These are phyloP conservation scores for Jatropha curcas DNA, from an alignment of 345 rosid species.

Conservation along the genomic window DNA sequence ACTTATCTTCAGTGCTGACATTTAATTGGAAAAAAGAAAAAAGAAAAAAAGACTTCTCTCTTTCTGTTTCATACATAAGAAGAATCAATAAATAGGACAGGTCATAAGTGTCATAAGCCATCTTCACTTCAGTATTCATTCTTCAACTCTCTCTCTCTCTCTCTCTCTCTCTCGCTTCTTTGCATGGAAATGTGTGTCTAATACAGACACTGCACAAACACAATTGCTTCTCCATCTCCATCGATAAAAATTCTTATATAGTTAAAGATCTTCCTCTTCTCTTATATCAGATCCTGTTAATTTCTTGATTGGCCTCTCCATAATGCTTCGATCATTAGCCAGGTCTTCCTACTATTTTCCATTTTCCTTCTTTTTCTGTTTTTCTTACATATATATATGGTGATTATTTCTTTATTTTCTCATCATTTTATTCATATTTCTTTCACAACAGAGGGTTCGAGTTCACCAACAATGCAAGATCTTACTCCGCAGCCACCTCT, in stretches of 20 bases:
- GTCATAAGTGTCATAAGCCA: conserved; percentile 4
- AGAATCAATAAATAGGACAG: conserved; percentile 35
- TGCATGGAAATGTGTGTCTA: conserved; percentile 30
- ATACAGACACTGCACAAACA: neutral
- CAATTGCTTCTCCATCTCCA: neutral
- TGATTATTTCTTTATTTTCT: no score
- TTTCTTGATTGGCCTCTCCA: neutral
- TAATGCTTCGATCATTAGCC: conserved; percentile 18
- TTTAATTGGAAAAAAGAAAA: no score
- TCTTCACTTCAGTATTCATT: no score
- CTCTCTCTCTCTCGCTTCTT: neutral
- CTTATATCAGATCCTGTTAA: no score
- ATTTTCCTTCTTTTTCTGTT: neutral
- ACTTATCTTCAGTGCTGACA: no score
- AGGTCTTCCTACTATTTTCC: neutral
- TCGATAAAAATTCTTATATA: no score
- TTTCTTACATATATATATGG: no score
- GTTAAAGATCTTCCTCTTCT: neutral
- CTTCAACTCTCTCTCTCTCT: neutral
- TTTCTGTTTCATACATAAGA: neutral
- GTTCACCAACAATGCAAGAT: no score
- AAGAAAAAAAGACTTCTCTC: neutral
- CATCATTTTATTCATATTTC: no score
- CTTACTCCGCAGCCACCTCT: no score
- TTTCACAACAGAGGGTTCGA: no score